Conservation (phyloP, 225 moss, liverwort and hornwort genomes). For the Takakia lepidozioides region DNA sequence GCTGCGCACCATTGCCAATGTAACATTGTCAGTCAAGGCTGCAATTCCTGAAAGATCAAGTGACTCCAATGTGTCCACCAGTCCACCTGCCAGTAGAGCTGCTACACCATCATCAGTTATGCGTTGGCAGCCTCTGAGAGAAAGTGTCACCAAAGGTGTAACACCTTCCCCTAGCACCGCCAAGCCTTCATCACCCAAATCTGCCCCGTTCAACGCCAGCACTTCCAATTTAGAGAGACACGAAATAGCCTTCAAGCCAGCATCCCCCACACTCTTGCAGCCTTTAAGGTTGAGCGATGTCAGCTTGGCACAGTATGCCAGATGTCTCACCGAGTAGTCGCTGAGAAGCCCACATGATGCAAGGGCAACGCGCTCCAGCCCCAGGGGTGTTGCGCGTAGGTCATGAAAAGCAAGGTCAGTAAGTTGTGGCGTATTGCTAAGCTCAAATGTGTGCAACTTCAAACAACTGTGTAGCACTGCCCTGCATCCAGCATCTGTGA, state of each 20-base stretch:
- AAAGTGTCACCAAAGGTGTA: slow-evolving; percentile 50
- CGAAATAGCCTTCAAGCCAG: slow-evolving; percentile 64
- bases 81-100: slow-evolving; percentile 37
- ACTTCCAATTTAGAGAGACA: slow-evolving; percentile 50
- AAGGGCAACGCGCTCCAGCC: slow-evolving; percentile 67
- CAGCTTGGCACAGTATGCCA: slow-evolving; percentile 63
- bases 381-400: slow-evolving; percentile 65
- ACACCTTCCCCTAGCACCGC: slow-evolving; percentile 49
- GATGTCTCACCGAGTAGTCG: slow-evolving; percentile 60
- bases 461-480: slow-evolving; percentile 73
- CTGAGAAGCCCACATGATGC: slow-evolving; percentile 79
- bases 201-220: slow-evolving; percentile 67
- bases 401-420: slow-evolving; percentile 92
- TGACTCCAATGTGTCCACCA: slow-evolving; percentile 45
- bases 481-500: slow-evolving; percentile 86
- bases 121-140: slow-evolving; percentile 70
- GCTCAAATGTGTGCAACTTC: slow-evolving; percentile 72
- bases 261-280: slow-evolving; percentile 89
- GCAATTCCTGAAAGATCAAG: slow-evolving; percentile 70
- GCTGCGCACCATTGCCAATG: slow-evolving; percentile 38
- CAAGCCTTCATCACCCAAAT: slow-evolving; percentile 67
- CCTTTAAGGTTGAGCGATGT: slow-evolving; percentile 73
- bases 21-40: slow-evolving; percentile 50
- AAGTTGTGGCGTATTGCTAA: slow-evolving; percentile 75
- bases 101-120: slow-evolving; percentile 63